Conservation (phyloP, 2,329 filamentous ascomycete species). For the Alternaria sp. region DNA sequence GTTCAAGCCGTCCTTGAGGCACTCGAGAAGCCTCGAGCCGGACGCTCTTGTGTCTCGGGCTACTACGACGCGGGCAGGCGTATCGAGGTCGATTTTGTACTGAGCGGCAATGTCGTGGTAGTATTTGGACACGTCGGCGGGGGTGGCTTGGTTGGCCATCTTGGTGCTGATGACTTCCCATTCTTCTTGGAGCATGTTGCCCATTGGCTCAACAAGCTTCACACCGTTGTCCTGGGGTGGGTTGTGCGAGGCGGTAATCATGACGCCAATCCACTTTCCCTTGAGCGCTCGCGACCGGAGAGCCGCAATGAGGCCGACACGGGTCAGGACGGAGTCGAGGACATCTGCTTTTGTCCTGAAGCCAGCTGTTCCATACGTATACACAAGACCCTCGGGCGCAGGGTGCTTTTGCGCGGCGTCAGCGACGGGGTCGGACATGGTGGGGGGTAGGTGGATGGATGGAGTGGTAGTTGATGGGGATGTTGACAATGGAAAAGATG, state of each 20-base stretch:
- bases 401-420: constrained; percentile 48
- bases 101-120: constrained; percentile 74
- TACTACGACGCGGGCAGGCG: constrained; percentile 81
- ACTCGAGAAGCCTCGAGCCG: constrained; percentile 81
- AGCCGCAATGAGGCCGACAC: constrained; percentile 87
- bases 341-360: constrained; percentile 81
- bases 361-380: constrained; percentile 54
- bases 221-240: constrained; percentile 72
- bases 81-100: constrained; percentile 69
- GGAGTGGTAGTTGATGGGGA: no score
- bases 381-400: constrained; percentile 48
- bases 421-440: constrained; percentile 45
- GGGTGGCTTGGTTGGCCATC: constrained; percentile 83
- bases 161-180: constrained; percentile 92
- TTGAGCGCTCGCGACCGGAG: constrained; percentile 89
- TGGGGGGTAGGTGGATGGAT: constrained; percentile 4
- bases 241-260: constrained; percentile 74
- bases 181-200: constrained; percentile 89
- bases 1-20: constrained; percentile 80
- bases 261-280: constrained; percentile 90
- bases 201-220: constrained; percentile 93
- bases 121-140: constrained; percentile 77
- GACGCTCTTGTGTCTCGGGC: constrained; percentile 94
- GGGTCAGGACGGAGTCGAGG: constrained; percentile 90
- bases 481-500: constrained; percentile 5